A percentile compares a stretch with the other conserved stretches of the same genome.
Conservation (phyloP, 768 basidiomycete species). For the Pleurotus pulmonarius region DNA sequence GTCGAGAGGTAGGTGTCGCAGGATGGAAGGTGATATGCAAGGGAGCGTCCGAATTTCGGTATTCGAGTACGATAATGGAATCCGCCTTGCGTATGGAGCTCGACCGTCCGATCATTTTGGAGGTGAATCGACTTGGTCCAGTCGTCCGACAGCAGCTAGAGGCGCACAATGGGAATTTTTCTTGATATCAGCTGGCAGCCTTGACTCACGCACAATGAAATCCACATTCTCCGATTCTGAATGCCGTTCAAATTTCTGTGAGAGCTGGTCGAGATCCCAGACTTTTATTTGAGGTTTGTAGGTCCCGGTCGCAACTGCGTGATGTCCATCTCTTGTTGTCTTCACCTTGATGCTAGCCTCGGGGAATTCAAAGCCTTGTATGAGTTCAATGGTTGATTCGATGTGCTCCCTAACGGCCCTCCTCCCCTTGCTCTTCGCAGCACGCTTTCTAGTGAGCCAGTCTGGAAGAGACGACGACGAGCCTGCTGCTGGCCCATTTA, state of each 20-base stretch:
- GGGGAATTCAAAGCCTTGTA: constrained; percentile 96
- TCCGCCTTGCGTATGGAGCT: constrained; percentile 91
- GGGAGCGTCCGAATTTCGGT: constrained; percentile 87
- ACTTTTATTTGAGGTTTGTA: constrained; percentile 98
- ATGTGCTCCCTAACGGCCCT: constrained; percentile 66
- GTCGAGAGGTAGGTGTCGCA: constrained; percentile 88
- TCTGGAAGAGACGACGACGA: constrained; percentile 92
- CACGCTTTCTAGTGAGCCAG: constrained; percentile 81
- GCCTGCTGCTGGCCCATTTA: constrained; percentile 86
- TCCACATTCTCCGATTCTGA: constrained; percentile 97
- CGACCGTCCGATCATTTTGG: constrained; percentile 92
- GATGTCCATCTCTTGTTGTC: constrained; percentile 87
- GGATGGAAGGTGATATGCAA: constrained; percentile 92
- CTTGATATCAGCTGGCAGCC: neutral
- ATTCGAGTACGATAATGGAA: constrained; percentile 91
- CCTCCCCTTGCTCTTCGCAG: constrained; percentile 61
- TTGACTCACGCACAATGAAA: constrained; percentile 81
- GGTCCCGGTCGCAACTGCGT: constrained; percentile 91
- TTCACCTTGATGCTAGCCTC: constrained; percentile 92
- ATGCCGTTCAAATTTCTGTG: constrained; percentile 93
- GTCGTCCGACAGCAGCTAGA: constrained; percentile 89
- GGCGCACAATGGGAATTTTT: neutral
- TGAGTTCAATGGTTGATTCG: constrained; percentile 84
- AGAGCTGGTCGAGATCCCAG: constrained; percentile 91
- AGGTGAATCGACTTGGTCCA: constrained; percentile 99